phyloP scores from a whole-genome alignment of 257 asterid species.

The Leonotis leonurus region DNA sequence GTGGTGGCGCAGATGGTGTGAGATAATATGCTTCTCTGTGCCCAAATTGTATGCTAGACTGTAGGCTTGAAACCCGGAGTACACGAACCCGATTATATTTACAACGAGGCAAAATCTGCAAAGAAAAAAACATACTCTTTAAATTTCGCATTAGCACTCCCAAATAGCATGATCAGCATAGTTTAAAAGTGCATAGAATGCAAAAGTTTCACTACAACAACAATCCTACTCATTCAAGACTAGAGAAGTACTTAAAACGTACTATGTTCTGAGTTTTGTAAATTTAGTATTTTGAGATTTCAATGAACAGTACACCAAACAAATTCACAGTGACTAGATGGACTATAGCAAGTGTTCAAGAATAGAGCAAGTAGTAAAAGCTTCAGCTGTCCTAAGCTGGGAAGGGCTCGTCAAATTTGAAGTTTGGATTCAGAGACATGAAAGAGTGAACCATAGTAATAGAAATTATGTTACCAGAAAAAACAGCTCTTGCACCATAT shows the following conservation, averaged over 20 bases:
- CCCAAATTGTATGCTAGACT: slow-evolving; percentile 49
- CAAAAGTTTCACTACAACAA: too few relatives aligned
- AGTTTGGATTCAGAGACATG: background rate
- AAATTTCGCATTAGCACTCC: background rate
- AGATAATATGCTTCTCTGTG: slow-evolving; percentile 46
- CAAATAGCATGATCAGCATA: slow-evolving; percentile 3
- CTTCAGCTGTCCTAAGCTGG: background rate
- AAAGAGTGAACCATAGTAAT: background rate
- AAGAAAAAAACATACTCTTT: background rate
- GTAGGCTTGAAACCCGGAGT: slow-evolving; percentile 61
- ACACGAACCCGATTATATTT: slow-evolving; percentile 65
- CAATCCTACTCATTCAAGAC: too few relatives aligned
- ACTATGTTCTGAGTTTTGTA: background rate
- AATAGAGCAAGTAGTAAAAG: too few relatives aligned
- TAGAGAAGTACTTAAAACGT: background rate
- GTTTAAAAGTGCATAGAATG: background rate
- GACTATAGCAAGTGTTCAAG: background rate
- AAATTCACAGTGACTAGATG: background rate
- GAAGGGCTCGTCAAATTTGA: background rate
- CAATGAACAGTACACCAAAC: background rate
- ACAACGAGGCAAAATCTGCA: slow-evolving; percentile 66
- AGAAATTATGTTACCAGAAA: too few relatives aligned
- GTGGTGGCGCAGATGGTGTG: slow-evolving; percentile 45
- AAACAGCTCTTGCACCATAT: background rate
- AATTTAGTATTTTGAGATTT: background rate